Evolutionary conservation across 257 asterid species (phyloP).

Genomic region (Verbena officinalis): DNA sequence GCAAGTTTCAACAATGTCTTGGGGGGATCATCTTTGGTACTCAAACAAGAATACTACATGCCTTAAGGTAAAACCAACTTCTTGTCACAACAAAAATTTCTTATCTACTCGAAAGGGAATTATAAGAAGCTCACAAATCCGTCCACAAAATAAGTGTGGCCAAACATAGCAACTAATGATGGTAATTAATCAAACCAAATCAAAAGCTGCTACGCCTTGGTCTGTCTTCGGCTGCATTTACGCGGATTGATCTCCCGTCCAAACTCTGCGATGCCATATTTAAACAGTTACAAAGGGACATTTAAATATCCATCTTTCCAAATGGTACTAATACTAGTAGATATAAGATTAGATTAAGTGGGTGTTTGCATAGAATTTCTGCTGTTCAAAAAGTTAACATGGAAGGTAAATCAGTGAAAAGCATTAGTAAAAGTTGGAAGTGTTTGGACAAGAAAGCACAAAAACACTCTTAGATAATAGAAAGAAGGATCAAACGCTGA

Average conservation of each 20-base stretch:
- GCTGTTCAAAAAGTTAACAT: no score
- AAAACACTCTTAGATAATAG: no score
- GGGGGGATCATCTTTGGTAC: background rate
- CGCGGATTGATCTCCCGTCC: constrained; percentile 56
- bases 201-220: constrained; percentile 41
- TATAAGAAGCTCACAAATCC: constrained; percentile 9
- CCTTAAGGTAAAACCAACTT: constrained; percentile 1
- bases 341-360: no score
- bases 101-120: background rate
- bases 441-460: no score
- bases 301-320: background rate
- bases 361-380: no score
- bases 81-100: constrained; percentile 20
- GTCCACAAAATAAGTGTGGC: constrained; percentile 21
- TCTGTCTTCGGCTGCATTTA: constrained; percentile 45
- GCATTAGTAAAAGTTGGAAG: no score
- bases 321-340: background rate
- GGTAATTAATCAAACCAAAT: constrained; percentile 10
- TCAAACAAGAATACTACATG: constrained; percentile 17
- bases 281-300: background rate
- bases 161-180: background rate
- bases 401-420: no score
- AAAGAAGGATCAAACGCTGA: no score
- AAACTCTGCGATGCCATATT: constrained; percentile 40
- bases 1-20: background rate